Percentiles rank a stretch among this genome's conserved stretches.
phyloP scores from a whole-genome alignment of 2,329 filamentous ascomycete species.

The Cladosporium sp. region DNA sequence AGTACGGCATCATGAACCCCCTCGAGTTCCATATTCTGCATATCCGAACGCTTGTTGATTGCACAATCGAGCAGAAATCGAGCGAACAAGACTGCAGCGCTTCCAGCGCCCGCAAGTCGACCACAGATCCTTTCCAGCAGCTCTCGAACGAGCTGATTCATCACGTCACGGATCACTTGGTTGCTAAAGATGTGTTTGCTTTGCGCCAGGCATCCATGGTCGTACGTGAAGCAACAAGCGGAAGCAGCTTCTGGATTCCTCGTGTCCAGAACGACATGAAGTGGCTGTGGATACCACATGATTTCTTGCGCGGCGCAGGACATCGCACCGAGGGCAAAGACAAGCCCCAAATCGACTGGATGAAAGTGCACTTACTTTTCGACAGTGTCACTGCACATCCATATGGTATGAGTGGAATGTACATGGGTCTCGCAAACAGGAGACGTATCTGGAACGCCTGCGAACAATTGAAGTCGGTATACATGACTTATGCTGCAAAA shows the following conservation, averaged over 20 bases:
- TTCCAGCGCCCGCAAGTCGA: neutral
- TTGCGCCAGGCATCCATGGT: neutral
- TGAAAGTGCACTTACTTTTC: neutral
- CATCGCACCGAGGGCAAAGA: neutral
- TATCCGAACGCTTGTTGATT: neutral
- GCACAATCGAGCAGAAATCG: neutral
- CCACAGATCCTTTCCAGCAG: neutral
- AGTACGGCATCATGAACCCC: neutral
- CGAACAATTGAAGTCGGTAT: neutral
- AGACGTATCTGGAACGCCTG: conserved; percentile 2
- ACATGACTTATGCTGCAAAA: neutral
- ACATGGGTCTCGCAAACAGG: conserved; percentile 4
- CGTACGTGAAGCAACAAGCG: neutral
- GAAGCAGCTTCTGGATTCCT: neutral
- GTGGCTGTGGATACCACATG: neutral
- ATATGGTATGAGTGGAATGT: neutral
- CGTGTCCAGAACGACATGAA: neutral
- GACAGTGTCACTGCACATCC: neutral
- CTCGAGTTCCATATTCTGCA: neutral
- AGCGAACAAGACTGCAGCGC: neutral
- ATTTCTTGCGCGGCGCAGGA: neutral
- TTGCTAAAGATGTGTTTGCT: neutral
- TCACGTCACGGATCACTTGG: neutral
- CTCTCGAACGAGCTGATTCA: neutral
- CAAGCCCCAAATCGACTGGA: neutral